phyloP scores from a whole-genome alignment of 2,329 filamentous ascomycete species.

The Talaromyces sp. region DNA sequence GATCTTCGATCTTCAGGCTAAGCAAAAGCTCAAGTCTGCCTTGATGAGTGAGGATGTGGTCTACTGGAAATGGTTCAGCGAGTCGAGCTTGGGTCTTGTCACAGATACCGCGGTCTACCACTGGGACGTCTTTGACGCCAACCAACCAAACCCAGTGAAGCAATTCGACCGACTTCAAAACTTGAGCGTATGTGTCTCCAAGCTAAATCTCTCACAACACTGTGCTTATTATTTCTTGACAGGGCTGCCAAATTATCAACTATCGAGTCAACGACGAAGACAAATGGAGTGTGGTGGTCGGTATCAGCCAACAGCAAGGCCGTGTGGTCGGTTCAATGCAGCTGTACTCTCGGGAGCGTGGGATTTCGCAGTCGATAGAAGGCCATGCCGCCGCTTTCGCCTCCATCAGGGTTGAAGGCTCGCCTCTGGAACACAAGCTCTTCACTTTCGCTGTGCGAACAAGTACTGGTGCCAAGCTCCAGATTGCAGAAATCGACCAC shows the following conservation, averaged over 20 bases:
- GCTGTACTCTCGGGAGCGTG: slow-evolving; percentile 90
- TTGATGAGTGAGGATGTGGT: slow-evolving; percentile 96
- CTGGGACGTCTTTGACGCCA: slow-evolving; percentile 91
- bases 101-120: slow-evolving; percentile 90
- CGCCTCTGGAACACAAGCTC: slow-evolving; percentile 83
- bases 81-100: slow-evolving; percentile 79
- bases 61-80: slow-evolving; percentile 99
- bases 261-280: slow-evolving; percentile 93
- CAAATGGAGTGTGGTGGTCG: slow-evolving; percentile 97
- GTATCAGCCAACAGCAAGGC: slow-evolving; percentile 88
- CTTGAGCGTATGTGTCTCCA: slow-evolving; percentile 59
- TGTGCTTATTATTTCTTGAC: slow-evolving; percentile 5
- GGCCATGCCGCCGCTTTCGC: slow-evolving; percentile 95
- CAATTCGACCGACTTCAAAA: slow-evolving; percentile 92
- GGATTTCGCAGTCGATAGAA: slow-evolving; percentile 96
- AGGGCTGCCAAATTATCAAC: slow-evolving; percentile 99
- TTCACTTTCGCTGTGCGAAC: slow-evolving; percentile 95
- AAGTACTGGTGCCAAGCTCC: slow-evolving; percentile 84
- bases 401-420: slow-evolving; percentile 80
- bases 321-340: slow-evolving; percentile 96
- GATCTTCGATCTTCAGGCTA: slow-evolving; percentile 90
- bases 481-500: slow-evolving; percentile 96
- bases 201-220: neutral
- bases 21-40: slow-evolving; percentile 93
- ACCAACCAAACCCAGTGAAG: slow-evolving; percentile 75